Conservation (phyloP, 1,284 basidiomycete species). For the Rhodofomes roseus region DNA sequence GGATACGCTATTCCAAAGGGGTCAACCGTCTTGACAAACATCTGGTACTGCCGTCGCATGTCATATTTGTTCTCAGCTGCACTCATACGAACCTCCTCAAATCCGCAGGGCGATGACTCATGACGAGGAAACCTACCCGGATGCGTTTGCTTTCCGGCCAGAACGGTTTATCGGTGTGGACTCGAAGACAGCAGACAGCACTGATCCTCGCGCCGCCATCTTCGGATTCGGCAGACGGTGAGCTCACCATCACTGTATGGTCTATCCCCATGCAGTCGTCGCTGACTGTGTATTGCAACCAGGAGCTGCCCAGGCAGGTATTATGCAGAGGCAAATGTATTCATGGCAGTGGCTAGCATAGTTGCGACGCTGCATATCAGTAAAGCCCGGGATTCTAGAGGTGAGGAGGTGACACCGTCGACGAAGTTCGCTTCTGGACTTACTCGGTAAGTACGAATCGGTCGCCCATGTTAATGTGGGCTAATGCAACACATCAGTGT, state of each 20-base stretch:
- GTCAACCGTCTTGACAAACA: slow-evolving; percentile 11
- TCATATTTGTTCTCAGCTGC: too few relatives aligned
- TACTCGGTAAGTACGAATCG: too few relatives aligned
- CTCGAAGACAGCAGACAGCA: slow-evolving; percentile 11
- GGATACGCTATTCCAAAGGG: slow-evolving; percentile 14
- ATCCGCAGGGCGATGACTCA: slow-evolving; percentile 11
- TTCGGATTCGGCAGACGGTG: slow-evolving; percentile 19
- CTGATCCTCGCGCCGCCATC: slow-evolving; percentile 18
- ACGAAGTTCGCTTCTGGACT: too few relatives aligned
- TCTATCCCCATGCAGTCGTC: too few relatives aligned
- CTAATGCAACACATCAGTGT: too few relatives aligned
- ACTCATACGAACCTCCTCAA: neutral
- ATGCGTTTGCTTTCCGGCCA: slow-evolving; percentile 20
- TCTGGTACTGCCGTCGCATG: neutral
- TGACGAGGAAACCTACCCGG: slow-evolving; percentile 15
- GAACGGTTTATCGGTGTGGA: slow-evolving; percentile 21
- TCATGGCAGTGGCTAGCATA: neutral
- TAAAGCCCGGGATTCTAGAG: neutral
- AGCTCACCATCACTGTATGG: neutral
- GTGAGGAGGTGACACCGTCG: neutral
- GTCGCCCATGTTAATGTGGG: too few relatives aligned
- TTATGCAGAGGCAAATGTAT: too few relatives aligned
- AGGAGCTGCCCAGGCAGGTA: too few relatives aligned
- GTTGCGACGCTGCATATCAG: neutral
- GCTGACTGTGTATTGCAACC: too few relatives aligned